phyloP scores from a whole-genome alignment of 441 rosid species.

The Populus tomentosa region DNA sequence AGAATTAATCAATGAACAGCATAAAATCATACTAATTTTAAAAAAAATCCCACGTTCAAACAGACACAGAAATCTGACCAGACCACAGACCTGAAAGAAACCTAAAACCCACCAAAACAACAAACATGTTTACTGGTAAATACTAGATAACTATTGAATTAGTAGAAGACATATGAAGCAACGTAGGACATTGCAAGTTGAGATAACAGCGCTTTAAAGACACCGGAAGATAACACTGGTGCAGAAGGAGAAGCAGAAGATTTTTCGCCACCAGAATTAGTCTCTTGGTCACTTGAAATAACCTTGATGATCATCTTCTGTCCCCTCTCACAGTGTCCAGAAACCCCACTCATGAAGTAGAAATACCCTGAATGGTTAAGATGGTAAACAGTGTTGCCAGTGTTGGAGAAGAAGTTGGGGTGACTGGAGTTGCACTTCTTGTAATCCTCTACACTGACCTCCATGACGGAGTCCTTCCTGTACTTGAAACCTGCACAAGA shows the following conservation, averaged over 20 bases:
- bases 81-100: too few relatives aligned
- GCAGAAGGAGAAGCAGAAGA: slow-evolving; percentile 25
- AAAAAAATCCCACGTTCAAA: background rate
- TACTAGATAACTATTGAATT: background rate
- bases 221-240: background rate
- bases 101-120: background rate
- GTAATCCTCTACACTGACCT: slow-evolving; percentile 64
- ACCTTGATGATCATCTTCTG: slow-evolving; percentile 82
- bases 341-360: slow-evolving; percentile 79
- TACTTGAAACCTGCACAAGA: slow-evolving; percentile 56
- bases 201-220: background rate
- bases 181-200: slow-evolving; percentile 11
- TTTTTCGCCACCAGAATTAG: slow-evolving; percentile 9
- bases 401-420: slow-evolving; percentile 77
- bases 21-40: too few relatives aligned
- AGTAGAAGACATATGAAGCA: slow-evolving; percentile 20
- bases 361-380: slow-evolving; percentile 59
- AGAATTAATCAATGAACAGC: background rate
- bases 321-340: slow-evolving; percentile 69
- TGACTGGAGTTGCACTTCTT: slow-evolving; percentile 64
- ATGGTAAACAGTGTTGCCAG: slow-evolving; percentile 49
- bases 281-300: slow-evolving; percentile 29
- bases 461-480: slow-evolving; percentile 72
- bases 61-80: too few relatives aligned
- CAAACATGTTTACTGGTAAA: background rate